These are phyloP conservation scores for Neonectria ditissima DNA, from an alignment of 2,329 filamentous ascomycete species.

Conservation along the genomic window DNA sequence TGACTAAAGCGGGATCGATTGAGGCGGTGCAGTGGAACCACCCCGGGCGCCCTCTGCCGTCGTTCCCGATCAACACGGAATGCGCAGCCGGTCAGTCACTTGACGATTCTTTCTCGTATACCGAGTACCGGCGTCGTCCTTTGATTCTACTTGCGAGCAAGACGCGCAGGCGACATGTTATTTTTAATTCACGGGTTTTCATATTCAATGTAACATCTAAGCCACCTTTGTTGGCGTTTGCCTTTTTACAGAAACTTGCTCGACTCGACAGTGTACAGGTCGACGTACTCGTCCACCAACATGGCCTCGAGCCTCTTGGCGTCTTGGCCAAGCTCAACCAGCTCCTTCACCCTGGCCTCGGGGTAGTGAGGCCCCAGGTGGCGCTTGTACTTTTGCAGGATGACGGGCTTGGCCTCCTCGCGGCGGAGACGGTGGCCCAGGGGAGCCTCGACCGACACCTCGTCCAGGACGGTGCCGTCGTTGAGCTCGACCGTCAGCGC, in stretches of 20 bases:
- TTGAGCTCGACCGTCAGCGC: conserved; percentile 94
- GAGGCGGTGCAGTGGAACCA: conserved; percentile 41
- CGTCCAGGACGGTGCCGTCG: conserved; percentile 90
- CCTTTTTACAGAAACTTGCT: conserved; percentile 64
- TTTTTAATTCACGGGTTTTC: conserved; percentile 10
- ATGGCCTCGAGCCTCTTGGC: conserved; percentile 80
- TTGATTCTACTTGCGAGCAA: not conserved
- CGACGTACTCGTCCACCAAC: conserved; percentile 93
- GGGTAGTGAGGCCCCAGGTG: conserved; percentile 88
- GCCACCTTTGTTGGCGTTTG: conserved; percentile 12
- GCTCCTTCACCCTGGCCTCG: conserved; percentile 80
- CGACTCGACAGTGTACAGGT: conserved; percentile 77
- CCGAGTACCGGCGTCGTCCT: not conserved
- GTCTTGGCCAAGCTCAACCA: conserved; percentile 84
- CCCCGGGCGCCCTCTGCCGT: conserved; percentile 18
- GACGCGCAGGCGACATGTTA: too few relatives aligned
- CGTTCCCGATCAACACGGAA: conserved; percentile 26
- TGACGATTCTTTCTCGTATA: not conserved
- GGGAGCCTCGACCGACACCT: conserved; percentile 93
- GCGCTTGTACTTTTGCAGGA: conserved; percentile 93
- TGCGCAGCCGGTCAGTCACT: not conserved
- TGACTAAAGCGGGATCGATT: conserved; percentile 27
- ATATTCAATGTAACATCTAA: conserved; percentile 29
- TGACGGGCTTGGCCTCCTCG: conserved; percentile 98
- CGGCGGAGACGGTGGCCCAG: conserved; percentile 90